Evolutionary conservation across 2,329 filamentous ascomycete genomes (phyloP).

Genomic region (Tolypocladium tropicale): DNA sequence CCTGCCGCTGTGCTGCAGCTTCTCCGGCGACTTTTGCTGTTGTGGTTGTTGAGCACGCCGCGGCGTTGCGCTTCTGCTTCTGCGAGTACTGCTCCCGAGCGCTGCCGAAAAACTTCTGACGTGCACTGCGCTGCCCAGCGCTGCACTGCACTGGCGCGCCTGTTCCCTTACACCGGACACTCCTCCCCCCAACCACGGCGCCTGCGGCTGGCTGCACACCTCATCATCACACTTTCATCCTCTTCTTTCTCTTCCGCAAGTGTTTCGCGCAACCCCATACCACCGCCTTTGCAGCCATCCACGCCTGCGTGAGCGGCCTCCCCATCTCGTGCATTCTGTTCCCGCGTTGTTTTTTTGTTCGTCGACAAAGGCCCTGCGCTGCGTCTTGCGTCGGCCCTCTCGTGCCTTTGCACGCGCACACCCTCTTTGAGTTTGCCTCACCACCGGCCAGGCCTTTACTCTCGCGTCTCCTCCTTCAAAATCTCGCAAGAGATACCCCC

Average conservation of each 20-base stretch:
- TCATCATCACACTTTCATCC: background rate
- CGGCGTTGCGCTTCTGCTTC: background rate
- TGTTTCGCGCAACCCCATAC: background rate
- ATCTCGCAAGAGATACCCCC: background rate
- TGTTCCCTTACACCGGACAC: background rate
- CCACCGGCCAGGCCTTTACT: background rate
- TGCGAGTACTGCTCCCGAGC: background rate
- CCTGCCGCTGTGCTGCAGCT: background rate
- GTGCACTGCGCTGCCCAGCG: background rate
- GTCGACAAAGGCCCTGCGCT: background rate
- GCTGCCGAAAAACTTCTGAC: background rate
- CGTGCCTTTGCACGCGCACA: background rate
- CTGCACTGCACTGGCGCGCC: background rate
- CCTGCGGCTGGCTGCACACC: background rate
- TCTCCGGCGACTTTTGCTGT: background rate
- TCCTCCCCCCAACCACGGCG: background rate
- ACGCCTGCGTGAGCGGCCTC: background rate
- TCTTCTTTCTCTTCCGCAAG: background rate
- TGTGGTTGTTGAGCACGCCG: background rate
- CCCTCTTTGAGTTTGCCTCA: background rate
- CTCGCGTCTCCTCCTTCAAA: background rate
- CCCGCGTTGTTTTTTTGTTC: background rate
- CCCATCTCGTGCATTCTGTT: background rate
- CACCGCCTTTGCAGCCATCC: background rate
- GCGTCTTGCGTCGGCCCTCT: background rate